Evolutionary conservation across 106 monocot genomes (phyloP), one percentile per base, ranked within the genome.

Genomic region (Amphibolis antarctica): DNA sequence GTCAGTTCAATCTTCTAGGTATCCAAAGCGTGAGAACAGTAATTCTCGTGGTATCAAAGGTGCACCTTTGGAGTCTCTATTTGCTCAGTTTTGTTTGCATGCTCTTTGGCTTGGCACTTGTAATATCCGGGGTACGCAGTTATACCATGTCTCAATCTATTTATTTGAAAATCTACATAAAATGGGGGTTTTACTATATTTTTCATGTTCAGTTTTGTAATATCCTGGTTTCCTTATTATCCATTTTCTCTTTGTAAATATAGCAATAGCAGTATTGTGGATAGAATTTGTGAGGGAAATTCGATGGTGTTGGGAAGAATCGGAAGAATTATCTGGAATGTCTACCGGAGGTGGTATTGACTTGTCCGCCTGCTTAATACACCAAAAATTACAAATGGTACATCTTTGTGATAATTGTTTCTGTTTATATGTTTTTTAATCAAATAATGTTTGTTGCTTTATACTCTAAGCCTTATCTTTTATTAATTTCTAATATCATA

Each of bases 261-360:
- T 69, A 96, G 96, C 90, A 59, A 98, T 90, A 55, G 75, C 90
- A 19, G 55, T 66, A 1, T 78, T 98, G 9, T 98, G 96, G 96
- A 82, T 98, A 76, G 96, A 98, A 75, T 98, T 98, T 80, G 96
- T 87, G 18, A 74, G 96, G 65, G 96, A 98, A 82, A 73, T 98
- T 78, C 89, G 96, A 31, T 98, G 96, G 96, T 98, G 71, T 68
- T 98, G 96, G 96, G 96, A 90, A 67, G 96, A 98, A 69, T 84
- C 96, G 22, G 78, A 98, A 50, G 71, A 80, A 21, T 82, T 98
- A 69, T 90, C 96, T 21, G 79, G 80, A 69, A 80, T 86, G 80
- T n/a, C 69, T 65, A 43, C 64, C 42, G 66, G 73, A 68, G 68
- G 74, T 46, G 66, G 50, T 61, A 98, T 90, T 55, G 96, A 98